These are phyloP conservation scores for Staphylotrichum longicolle DNA, from an alignment of 495 filamentous ascomycete species.

Conservation along the genomic window DNA sequence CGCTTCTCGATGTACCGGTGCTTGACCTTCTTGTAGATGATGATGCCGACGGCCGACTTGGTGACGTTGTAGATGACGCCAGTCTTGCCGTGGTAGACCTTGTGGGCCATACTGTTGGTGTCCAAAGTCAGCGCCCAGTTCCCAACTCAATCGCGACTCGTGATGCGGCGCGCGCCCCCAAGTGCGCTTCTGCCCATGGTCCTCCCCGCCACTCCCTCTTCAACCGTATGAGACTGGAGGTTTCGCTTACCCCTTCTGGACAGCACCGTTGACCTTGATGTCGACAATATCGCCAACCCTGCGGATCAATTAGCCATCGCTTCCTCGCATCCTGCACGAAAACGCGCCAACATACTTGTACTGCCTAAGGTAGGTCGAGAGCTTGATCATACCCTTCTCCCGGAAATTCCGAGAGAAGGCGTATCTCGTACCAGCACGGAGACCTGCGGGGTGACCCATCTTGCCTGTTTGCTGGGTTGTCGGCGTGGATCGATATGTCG, in stretches of 20 bases:
- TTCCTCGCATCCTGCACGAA: background rate
- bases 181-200: background rate
- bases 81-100: constrained; percentile 98
- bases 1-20: constrained; percentile 99
- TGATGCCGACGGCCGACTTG: constrained; percentile 92
- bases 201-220: background rate
- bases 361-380: constrained; percentile 86
- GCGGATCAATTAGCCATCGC: constrained; percentile 33
- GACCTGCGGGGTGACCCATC: constrained; percentile 97
- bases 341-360: constrained; percentile 64
- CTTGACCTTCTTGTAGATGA: constrained; percentile 97
- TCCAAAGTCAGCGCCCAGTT: constrained; percentile 30
- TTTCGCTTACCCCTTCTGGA: constrained; percentile 75
- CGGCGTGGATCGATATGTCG: constrained; percentile 41
- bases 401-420: constrained; percentile 93
- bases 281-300: constrained; percentile 98
- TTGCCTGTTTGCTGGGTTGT: constrained; percentile 42
- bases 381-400: constrained; percentile 83
- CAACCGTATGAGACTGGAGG: background rate
- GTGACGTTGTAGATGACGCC: constrained; percentile 98
- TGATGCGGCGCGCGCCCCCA: background rate
- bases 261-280: constrained; percentile 93
- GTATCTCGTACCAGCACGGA: constrained; percentile 92
- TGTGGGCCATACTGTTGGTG: constrained; percentile 84
- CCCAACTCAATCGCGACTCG: background rate